phyloP scores from a whole-genome alignment of 176 grass and related monocot genomes.

The Oryza coarctata region DNA sequence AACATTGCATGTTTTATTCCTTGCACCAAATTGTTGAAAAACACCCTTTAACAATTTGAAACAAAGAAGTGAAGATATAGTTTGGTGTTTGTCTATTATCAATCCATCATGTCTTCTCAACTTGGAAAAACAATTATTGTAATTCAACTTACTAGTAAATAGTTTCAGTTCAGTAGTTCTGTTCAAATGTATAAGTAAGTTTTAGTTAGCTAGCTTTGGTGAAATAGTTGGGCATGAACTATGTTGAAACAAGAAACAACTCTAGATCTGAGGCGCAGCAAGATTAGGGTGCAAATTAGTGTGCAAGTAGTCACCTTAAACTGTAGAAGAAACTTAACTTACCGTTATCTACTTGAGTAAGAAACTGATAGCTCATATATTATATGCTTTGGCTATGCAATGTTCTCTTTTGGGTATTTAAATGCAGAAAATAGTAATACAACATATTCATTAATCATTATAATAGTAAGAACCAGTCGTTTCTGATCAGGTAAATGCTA shows the following conservation, averaged over 20 bases:
- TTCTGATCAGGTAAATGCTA: neutral
- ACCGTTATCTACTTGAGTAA: neutral
- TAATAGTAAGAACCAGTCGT: neutral
- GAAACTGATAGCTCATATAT: conserved; percentile 1
- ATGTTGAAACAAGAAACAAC: neutral
- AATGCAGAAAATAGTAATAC: neutral
- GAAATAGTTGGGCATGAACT: neutral
- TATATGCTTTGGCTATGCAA: neutral
- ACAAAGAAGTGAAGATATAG: neutral
- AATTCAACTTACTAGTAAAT: neutral
- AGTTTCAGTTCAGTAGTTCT: neutral
- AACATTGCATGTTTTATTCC: neutral
- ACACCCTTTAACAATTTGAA: neutral
- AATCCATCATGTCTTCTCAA: neutral
- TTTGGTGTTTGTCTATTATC: neutral
- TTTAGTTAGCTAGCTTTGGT: neutral
- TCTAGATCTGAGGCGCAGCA: neutral
- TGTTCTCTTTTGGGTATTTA: neutral
- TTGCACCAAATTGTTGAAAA: neutral
- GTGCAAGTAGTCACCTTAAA: neutral
- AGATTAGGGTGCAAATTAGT: neutral
- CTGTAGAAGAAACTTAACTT: neutral
- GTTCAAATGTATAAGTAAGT: neutral
- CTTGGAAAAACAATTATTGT: neutral
- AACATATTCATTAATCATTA: neutral